Percentiles rank a stretch among this genome's conserved stretches.
phyloP scores from a whole-genome alignment of 2,329 filamentous ascomycete species.

The Gaeumannomyces tritici region DNA sequence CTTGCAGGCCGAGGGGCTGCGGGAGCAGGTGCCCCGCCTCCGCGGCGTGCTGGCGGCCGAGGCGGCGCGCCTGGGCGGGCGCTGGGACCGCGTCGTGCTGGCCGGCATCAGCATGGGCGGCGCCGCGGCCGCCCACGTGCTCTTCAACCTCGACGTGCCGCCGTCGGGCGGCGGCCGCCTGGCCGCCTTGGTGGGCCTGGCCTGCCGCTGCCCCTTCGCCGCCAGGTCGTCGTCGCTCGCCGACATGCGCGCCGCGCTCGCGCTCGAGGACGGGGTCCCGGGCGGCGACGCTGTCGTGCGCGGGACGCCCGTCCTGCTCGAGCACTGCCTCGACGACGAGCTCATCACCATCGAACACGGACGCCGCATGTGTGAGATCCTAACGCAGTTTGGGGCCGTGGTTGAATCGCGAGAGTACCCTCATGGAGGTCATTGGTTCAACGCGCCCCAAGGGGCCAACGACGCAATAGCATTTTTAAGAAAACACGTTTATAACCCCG shows the following conservation, averaged over 20 bases:
- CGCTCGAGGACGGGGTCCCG: conserved; percentile 6
- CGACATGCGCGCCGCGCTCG: conserved; percentile 15
- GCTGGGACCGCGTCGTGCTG: conserved; percentile 25
- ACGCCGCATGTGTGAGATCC: conserved; percentile 19
- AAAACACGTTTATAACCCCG: not conserved
- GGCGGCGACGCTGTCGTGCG: conserved; percentile 18
- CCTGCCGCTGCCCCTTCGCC: conserved; percentile 25
- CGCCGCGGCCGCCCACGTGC: conserved; percentile 24
- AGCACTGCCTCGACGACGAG: conserved; percentile 33
- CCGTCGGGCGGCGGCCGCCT: conserved; percentile 2
- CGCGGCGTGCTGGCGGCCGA: conserved; percentile 22
- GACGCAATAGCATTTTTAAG: conserved; percentile 16
- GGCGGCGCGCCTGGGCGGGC: conserved; percentile 18
- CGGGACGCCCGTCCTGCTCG: conserved; percentile 31
- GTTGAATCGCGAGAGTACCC: conserved; percentile 31
- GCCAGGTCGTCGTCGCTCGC: conserved; percentile 13
- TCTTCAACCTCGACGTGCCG: conserved; percentile 21
- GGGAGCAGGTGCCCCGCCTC: conserved; percentile 23
- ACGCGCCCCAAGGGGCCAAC: conserved; percentile 31
- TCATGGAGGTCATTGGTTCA: conserved; percentile 32
- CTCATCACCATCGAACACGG: conserved; percentile 27
- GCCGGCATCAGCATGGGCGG: conserved; percentile 37
- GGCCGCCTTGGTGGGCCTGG: conserved; percentile 25
- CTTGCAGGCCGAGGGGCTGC: conserved; percentile 28
- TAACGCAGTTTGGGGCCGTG: conserved; percentile 25